These are phyloP conservation scores for Dactylella cylindrospora DNA, from an alignment of 2,329 filamentous ascomycete species.

Conservation along the genomic window DNA sequence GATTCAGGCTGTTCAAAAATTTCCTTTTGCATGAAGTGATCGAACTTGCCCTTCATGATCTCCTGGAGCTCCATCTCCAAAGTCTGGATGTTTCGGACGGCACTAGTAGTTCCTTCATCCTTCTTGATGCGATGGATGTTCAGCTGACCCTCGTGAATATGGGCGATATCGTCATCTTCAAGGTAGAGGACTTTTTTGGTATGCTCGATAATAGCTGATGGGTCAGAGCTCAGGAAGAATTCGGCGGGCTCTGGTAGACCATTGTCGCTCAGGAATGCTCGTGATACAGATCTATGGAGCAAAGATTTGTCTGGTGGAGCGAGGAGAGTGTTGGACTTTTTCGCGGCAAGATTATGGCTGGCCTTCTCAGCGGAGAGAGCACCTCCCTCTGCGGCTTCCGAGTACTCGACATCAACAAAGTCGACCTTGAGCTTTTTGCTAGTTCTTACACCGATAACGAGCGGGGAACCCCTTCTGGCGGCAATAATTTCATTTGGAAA, in stretches of 20 bases:
- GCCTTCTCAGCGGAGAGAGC: conserved; percentile 84
- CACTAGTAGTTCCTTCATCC: conserved; percentile 84
- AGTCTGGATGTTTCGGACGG: conserved; percentile 96
- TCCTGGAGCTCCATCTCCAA: conserved; percentile 98
- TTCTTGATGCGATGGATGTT: conserved; percentile 99
- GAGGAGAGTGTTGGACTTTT: conserved; percentile 76
- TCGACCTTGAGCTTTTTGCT: conserved; percentile 99
- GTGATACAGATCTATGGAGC: conserved; percentile 95
- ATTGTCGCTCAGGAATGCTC: conserved; percentile 98
- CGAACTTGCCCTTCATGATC: conserved; percentile 99
- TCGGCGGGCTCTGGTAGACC: conserved; percentile 96
- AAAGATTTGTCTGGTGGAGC: conserved; percentile 96
- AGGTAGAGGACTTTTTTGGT: conserved; percentile 99
- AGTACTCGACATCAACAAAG: conserved; percentile 98
- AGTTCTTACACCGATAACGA: conserved; percentile 96
- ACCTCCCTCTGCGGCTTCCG: conserved; percentile 71
- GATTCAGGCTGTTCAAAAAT: conserved; percentile 99
- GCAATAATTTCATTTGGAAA: conserved; percentile 98
- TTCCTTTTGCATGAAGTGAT: conserved; percentile 99
- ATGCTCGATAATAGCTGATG: conserved; percentile 97
- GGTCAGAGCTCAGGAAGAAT: conserved; percentile 98
- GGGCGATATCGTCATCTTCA: conserved; percentile 98
- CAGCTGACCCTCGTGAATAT: conserved; percentile 97
- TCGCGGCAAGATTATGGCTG: conserved; percentile 92
- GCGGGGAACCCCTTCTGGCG: conserved; percentile 94